Percentiles rank a stretch among this genome's conserved stretches.
phyloP scores from a whole-genome alignment of 352 stramenopile genomes.

The Pythium insidiosum region DNA sequence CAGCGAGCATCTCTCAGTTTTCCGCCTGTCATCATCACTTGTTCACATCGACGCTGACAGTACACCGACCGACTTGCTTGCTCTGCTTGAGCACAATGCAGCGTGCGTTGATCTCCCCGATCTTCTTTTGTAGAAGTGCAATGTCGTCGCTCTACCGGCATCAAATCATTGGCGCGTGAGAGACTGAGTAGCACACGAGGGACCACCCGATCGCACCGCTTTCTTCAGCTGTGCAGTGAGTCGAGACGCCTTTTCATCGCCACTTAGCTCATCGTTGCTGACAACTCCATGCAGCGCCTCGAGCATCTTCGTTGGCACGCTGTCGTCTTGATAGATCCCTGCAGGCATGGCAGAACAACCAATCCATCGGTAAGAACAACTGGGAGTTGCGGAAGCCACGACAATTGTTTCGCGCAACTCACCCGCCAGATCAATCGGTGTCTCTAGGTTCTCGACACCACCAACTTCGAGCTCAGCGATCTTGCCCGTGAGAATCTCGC shows the following conservation, averaged over 20 bases:
- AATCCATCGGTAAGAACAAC: no score
- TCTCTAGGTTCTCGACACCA: conserved; percentile 67
- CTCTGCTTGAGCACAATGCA: conserved; percentile 71
- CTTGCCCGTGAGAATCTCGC: conserved; percentile 74
- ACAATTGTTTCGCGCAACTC: no score
- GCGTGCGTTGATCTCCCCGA: conserved; percentile 73
- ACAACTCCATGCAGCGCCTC: conserved; percentile 28
- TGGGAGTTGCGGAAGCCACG: no score
- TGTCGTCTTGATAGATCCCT: conserved; percentile 67
- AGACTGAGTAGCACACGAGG: not conserved
- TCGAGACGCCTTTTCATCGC: conserved; percentile 34
- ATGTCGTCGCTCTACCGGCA: conserved; percentile 45
- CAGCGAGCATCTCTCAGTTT: not conserved
- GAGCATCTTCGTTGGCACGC: conserved; percentile 22
- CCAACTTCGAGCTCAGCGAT: conserved; percentile 83
- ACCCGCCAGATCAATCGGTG: conserved; percentile 65
- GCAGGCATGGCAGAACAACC: no score
- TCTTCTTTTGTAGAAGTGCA: conserved; percentile 69
- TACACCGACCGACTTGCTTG: conserved; percentile 39
- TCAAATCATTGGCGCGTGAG: not conserved
- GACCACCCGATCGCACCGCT: conserved; percentile 20
- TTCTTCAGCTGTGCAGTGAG: conserved; percentile 30
- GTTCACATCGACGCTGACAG: not conserved
- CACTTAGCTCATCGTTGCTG: conserved; percentile 22
- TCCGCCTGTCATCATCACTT: not conserved